Base-by-base conservation (phyloP, 2,329 filamentous ascomycete genomes). In the Nemania sp. region DNA sequence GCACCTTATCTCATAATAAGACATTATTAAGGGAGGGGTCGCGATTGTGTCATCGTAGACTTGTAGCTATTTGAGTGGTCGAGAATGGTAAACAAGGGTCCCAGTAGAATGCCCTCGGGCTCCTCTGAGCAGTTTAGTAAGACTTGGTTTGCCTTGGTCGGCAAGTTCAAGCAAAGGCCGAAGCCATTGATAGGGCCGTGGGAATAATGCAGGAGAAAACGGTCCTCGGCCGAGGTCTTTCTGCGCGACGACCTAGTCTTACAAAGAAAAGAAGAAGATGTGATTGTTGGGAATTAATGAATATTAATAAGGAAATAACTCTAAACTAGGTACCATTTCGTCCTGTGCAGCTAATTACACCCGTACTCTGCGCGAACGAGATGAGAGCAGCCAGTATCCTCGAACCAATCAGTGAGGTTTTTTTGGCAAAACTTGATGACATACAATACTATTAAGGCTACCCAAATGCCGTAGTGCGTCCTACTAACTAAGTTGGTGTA, bases 11-110 rank as follows among this genome's bases (percentile, higher is more conserved):
- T 22, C 41, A 3, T 43, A 18, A 29, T 38, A 43, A 13, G 26
- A 13, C 24, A 35, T 18, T 18, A 26, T 35, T 24, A 26, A 29
- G 29, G 22, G 20, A 49, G 32, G 29, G 24, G 13, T 24, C 24
- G 56, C 13, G 43, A 57, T 62, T 62, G 53, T 57, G 45, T 58
- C 58, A 66, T 66, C 18, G 22, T 24, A 15, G 10, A 15, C 22
- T 13, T 27, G 22, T 24, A 15, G 11, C 24, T 45, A 45, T 51
- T 51, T 51, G 47, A 51, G 47, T 51, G 47, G 52, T 18, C 20
- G 26, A n/a, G 27, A 26, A 15, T 26, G 22, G n/a, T 45, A 13
- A 45, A n/a, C 5, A 45, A 45, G 8, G 41, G 18, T 5, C 41
- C 41, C 18, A 45, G 41, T 45, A 4, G 5, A 10, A 51, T 51